Evolutionary conservation across 2,329 filamentous ascomycete genomes (phyloP).

Genomic region (Alternaria gansuensis): DNA sequence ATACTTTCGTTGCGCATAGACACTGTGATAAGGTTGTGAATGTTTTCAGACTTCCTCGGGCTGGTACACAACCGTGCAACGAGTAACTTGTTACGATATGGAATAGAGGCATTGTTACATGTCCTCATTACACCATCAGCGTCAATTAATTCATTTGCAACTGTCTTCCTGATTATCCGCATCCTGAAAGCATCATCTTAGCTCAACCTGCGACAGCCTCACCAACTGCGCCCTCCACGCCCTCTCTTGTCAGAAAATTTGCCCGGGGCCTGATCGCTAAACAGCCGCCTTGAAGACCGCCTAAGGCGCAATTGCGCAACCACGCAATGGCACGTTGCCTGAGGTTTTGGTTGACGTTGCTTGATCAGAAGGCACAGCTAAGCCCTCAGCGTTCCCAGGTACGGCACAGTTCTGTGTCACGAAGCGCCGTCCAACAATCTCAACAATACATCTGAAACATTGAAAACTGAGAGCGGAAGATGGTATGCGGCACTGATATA

Average conservation of each 20-base stretch:
- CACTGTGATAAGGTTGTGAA: neutral
- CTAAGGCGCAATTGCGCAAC: slow-evolving; percentile 4
- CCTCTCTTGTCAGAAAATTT: neutral
- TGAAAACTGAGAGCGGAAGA: too few species aligned
- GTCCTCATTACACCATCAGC: neutral
- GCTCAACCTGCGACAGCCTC: slow-evolving; percentile 7
- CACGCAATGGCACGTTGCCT: neutral
- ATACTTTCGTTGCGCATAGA: neutral
- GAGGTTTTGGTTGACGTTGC: neutral
- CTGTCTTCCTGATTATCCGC: neutral
- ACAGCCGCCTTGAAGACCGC: slow-evolving; percentile 6
- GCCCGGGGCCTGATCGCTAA: slow-evolving; percentile 1
- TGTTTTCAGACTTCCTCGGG: neutral
- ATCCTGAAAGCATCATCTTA: neutral
- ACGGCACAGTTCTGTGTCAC: slow-evolving; percentile 13
- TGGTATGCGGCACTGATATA: neutral
- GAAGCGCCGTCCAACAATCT: slow-evolving; percentile 13
- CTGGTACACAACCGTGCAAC: neutral
- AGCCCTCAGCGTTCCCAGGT: neutral
- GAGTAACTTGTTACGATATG: neutral
- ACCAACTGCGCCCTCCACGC: slow-evolving; percentile 10
- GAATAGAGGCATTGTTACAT: neutral
- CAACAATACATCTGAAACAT: neutral
- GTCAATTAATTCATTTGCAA: neutral
- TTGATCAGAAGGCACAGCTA: slow-evolving; percentile 9